Evolutionary conservation across 2,329 filamentous ascomycete species (phyloP), one percentile per base, ranked within the genome.

Genomic region (Paraphaeosphaeria sporulosa): DNA sequence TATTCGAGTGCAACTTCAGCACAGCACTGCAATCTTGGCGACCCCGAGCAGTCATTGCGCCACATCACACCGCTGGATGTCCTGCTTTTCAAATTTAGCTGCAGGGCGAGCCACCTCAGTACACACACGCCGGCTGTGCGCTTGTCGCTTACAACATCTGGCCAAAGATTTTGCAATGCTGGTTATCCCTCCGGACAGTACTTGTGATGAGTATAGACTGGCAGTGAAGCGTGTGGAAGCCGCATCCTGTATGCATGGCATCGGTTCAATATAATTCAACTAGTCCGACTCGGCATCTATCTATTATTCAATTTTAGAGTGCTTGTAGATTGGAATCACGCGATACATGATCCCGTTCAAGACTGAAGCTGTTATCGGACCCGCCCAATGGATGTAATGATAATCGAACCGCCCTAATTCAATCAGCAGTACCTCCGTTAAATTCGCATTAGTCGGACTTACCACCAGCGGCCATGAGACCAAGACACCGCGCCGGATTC

Each of bases 401-500:
- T 74, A 75, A 15, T 72, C 68, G 52, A 76, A 68, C 5, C 66
- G 61, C 15, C 70, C 73, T 67, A 60, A 66, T 21, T 36, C 8
- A 5, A 46, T 54, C 15, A 59, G 32, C 36, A 49, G 30, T 23
- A 17, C 17, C 27, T 34, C 6, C 40, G n/a, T 7, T 10, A 15
- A 40, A n/a, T n/a, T 40, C 42, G 38, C 2, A 27, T 17, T 15
- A n/a, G 17, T 19, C 17, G 17, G n/a, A 58, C 63, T 61, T 47
- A 68, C 66, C 59, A 1, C 60, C 49, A 9, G 72, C 70, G 13
- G 71, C 64, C 76, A 78, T 78, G 15, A 78, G 63, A 19, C 76
- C 75, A 15, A 78, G 64, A 56, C 75, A 78, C 15, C 76, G 62
- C 17, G 74, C 75, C 10, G 75, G 71, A 58, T 78, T 76, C 62